Evolutionary conservation across 225 moss, liverwort and hornwort genomes (phyloP), one percentile per base, ranked within the genome.

Genomic region (Lunularia cruciata): DNA sequence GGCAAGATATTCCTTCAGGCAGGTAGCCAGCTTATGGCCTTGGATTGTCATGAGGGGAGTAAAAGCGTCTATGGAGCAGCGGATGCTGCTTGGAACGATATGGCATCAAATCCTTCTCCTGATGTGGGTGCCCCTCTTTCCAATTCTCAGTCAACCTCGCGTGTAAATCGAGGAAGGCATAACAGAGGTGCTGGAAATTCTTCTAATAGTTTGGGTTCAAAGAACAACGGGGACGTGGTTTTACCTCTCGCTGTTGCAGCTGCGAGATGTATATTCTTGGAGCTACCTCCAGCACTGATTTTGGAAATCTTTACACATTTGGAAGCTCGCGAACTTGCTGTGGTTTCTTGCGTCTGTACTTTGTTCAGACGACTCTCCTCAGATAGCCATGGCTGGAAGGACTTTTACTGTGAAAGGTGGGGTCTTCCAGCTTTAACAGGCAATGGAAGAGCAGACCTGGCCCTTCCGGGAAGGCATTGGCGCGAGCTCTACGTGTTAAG

Each of bases 371-470:
- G 96, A 46, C 77, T 98, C 38, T 90, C 92, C 14, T 89, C 87
- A 3, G 92, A 98, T 60, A 92, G 96, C 69, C 87, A 92, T 78
- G 96, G 96, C n/a, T 98, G 96, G 96, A 92, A 98, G 76, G 75
- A 85, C 42, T 98, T 92, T 63, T 98, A 98, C 52, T 90, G 90
- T 63, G 92, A 98, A 71, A 90, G 92, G 7, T 98, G 96, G 96
- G 96, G 90, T 48, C 83, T 85, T 18, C 96, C 92, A 6, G 82
- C 74, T 1, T 67, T 67, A 38, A 70, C 87, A 3, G 62, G 61
- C 68, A 47, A 54, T 57, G 35, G 75, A 64, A 72, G 65, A 39
- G 54, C 69, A 67, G 5, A 47, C 66, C 1, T 60, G 64, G 67
- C 81, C 72, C 33, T 79, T 69, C 76, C 76, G 47, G 86, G 75